These are phyloP conservation scores for Chaetomium sp. DNA, from an alignment of 2,329 filamentous ascomycete genomes.

Conservation along the genomic window DNA sequence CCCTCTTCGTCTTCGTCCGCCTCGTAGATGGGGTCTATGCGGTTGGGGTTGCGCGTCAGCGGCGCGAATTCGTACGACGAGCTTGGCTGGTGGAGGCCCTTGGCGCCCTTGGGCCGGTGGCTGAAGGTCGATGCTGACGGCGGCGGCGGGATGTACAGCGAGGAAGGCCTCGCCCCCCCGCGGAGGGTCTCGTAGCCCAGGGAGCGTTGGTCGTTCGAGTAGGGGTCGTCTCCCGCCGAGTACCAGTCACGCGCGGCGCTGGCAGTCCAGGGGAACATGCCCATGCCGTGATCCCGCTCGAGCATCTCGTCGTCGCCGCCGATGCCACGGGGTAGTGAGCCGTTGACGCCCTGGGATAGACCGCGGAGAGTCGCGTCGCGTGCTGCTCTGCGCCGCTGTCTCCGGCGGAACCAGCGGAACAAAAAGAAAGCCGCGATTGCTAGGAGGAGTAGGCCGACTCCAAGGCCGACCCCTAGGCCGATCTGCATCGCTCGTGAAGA, in stretches of 20 bases:
- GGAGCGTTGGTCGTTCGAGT: conserved; percentile 43
- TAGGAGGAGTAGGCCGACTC: conserved; percentile 59
- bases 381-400: conserved; percentile 37
- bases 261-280: conserved; percentile 40
- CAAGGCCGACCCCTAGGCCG: conserved; percentile 66
- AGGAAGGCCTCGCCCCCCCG: conserved; percentile 22
- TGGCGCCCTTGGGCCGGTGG: conserved; percentile 35
- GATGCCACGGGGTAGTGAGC: conserved; percentile 39
- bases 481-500: conserved; percentile 45
- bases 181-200: conserved; percentile 56
- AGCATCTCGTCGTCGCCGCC: conserved; percentile 50
- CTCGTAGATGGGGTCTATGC: conserved; percentile 62
- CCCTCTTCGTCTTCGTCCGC: conserved; percentile 53
- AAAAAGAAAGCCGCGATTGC: conserved; percentile 43
- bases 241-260: conserved; percentile 46
- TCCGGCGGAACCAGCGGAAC: conserved; percentile 54
- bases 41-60: conserved; percentile 38
- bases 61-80: conserved; percentile 38
- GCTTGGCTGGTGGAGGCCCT: conserved; percentile 43
- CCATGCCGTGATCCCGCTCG: conserved; percentile 42
- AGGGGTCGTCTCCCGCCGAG: conserved; percentile 49
- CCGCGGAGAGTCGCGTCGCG: conserved; percentile 52
- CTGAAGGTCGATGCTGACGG: conserved; percentile 23
- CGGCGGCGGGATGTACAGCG: conserved; percentile 30
- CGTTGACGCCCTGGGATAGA: conserved; percentile 50